phyloP scores from a whole-genome alignment of 2,329 filamentous ascomycete genomes.

The Dactylellina sp. region DNA sequence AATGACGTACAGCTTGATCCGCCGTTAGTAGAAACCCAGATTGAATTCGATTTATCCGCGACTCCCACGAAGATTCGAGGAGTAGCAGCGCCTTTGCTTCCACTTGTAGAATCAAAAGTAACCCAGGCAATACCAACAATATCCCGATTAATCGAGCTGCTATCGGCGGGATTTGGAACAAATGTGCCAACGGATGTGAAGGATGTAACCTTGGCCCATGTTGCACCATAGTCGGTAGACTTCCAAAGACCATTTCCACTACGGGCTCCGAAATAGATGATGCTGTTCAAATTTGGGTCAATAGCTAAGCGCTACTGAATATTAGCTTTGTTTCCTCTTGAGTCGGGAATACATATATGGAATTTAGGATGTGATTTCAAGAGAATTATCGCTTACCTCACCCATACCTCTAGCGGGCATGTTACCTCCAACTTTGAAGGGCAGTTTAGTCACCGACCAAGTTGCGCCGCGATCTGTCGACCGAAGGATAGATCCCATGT shows the following conservation, averaged over 20 bases:
- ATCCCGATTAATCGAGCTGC: constrained; percentile 66
- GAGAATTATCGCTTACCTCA: constrained; percentile 59
- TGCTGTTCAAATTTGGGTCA: constrained; percentile 70
- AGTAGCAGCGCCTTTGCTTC: constrained; percentile 66
- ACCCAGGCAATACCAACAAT: constrained; percentile 68
- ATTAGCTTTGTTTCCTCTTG: no score
- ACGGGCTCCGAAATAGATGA: constrained; percentile 71
- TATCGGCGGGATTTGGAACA: constrained; percentile 66
- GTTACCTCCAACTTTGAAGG: constrained; percentile 73
- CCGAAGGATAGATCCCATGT: constrained; percentile 69
- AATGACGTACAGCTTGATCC: constrained; percentile 66
- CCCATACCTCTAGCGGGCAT: constrained; percentile 73
- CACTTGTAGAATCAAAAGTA: constrained; percentile 69
- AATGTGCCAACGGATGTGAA: constrained; percentile 69
- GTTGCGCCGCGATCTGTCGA: constrained; percentile 70
- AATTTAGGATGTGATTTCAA: no score
- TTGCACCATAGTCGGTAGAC: constrained; percentile 69
- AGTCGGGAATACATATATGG: no score
- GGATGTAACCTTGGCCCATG: constrained; percentile 68
- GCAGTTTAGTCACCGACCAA: constrained; percentile 67
- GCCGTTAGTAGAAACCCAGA: constrained; percentile 70
- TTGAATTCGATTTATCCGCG: constrained; percentile 67
- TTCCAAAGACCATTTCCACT: constrained; percentile 72
- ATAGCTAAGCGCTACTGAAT: constrained; percentile 67
- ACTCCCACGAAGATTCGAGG: constrained; percentile 71